phyloP scores from a whole-genome alignment of 177 flowering plant species.

The Telopea speciosissima region DNA sequence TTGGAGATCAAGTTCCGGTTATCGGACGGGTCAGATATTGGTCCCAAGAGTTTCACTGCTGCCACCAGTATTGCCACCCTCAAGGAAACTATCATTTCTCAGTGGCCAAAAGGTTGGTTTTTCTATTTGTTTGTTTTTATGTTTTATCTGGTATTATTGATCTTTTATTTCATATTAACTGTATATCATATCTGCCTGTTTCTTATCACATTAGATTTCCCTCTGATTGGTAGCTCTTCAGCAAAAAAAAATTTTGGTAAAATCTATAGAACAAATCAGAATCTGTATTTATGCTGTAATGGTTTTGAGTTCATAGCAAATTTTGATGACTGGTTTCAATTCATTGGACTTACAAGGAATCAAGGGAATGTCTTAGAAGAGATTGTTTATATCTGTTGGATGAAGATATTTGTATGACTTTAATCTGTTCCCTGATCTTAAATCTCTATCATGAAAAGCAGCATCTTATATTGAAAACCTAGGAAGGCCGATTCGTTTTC shows the following conservation, averaged over 20 bases:
- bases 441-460: background rate
- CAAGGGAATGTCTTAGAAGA: background rate
- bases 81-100: conserved; percentile 70
- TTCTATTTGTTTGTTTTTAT: background rate
- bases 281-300: background rate
- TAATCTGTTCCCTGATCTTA: background rate
- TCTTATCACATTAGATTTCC: background rate
- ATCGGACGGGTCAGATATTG: conserved; percentile 79
- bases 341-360: background rate
- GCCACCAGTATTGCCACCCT: conserved; percentile 72
- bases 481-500: background rate
- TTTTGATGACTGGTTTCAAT: background rate
- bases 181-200: background rate
- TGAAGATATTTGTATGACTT: too few species aligned
- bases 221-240: background rate
- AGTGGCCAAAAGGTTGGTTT: conserved; percentile 83
- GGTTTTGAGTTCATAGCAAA: background rate
- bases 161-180: background rate
- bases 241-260: background rate
- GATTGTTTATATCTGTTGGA: too few species aligned
- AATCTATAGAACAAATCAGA: background rate
- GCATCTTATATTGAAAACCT: background rate
- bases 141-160: background rate
- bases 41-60: conserved; percentile 65
- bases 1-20: conserved; percentile 76